A percentile compares a stretch with the other conserved stretches of the same genome.
These are phyloP conservation scores for Saccharomycopsis sp. DNA, from an alignment of 805 yeast species.

Conservation along the genomic window DNA sequence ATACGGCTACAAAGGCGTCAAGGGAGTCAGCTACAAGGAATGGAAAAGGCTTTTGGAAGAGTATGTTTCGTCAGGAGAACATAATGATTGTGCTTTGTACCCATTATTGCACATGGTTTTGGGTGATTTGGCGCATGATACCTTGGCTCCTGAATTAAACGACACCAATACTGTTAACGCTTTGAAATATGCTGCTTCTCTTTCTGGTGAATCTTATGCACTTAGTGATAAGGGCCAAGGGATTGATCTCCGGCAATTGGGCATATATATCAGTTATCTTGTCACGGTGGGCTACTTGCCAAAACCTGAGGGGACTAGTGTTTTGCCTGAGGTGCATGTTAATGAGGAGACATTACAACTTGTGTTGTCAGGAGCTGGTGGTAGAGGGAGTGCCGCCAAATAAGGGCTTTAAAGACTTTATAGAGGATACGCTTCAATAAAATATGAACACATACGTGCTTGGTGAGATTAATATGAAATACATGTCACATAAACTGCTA, in stretches of 20 bases:
- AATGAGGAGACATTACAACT: slow-evolving; percentile 50
- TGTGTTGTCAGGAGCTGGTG: slow-evolving; percentile 63
- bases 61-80: slow-evolving; percentile 60
- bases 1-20: slow-evolving; percentile 64
- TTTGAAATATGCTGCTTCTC: slow-evolving; percentile 50
- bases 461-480: no score
- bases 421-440: no score
- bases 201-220: slow-evolving; percentile 41
- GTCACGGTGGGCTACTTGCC: slow-evolving; percentile 75
- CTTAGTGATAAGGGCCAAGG: slow-evolving; percentile 58
- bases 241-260: slow-evolving; percentile 58
- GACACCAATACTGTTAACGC: slow-evolving; percentile 76
- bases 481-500: no score
- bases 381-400: slow-evolving; percentile 59
- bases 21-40: slow-evolving; percentile 55
- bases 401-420: no score
- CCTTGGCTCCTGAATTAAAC: slow-evolving; percentile 93
- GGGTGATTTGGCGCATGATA: slow-evolving; percentile 82
- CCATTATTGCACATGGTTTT: slow-evolving; percentile 92
- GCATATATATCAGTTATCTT: slow-evolving; percentile 74
- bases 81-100: slow-evolving; percentile 70
- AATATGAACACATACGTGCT: no score
- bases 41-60: slow-evolving; percentile 78
- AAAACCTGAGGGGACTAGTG: slow-evolving; percentile 34
- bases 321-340: slow-evolving; percentile 47